Conservation (phyloP, 305 asterid species). For the Fraxinus sp. region DNA sequence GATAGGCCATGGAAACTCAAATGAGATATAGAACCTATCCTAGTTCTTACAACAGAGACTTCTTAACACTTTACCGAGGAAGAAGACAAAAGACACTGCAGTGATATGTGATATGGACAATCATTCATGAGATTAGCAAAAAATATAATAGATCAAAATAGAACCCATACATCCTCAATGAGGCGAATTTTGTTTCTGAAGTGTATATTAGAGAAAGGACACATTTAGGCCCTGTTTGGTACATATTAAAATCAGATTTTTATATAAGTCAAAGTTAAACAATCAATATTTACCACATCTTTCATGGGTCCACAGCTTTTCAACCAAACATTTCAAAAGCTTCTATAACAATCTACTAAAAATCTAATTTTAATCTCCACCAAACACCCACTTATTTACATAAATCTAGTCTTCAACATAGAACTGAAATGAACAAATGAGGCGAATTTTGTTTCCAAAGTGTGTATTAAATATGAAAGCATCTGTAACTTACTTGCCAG, state of each 20-base stretch:
- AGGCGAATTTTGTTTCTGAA: neutral
- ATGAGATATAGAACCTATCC: neutral
- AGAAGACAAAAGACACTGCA: neutral
- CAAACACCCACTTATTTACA: neutral
- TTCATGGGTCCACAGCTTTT: too few relatives aligned
- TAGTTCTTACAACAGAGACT: neutral
- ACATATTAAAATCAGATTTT: too few relatives aligned
- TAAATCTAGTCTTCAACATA: neutral
- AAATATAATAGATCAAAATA: neutral
- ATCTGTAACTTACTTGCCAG: slow-evolving; percentile 83
- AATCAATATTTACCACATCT: too few relatives aligned
- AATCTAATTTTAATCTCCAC: too few relatives aligned
- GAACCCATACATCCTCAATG: neutral
- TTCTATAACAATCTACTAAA: too few relatives aligned
- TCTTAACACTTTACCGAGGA: neutral
- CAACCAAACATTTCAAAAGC: too few relatives aligned
- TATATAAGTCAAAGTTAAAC: too few relatives aligned
- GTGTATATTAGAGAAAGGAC: neutral
- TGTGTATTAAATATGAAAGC: slow-evolving; percentile 10
- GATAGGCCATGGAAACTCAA: neutral
- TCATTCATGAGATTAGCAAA: neutral
- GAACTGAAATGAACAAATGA: neutral
- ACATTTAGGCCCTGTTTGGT: neutral
- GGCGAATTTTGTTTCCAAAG: neutral
- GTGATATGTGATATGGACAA: neutral